A percentile compares a stretch with the other conserved stretches of the same genome.
Conservation (phyloP, 768 basidiomycete genomes). For the Rhodotorula paludigena region DNA sequence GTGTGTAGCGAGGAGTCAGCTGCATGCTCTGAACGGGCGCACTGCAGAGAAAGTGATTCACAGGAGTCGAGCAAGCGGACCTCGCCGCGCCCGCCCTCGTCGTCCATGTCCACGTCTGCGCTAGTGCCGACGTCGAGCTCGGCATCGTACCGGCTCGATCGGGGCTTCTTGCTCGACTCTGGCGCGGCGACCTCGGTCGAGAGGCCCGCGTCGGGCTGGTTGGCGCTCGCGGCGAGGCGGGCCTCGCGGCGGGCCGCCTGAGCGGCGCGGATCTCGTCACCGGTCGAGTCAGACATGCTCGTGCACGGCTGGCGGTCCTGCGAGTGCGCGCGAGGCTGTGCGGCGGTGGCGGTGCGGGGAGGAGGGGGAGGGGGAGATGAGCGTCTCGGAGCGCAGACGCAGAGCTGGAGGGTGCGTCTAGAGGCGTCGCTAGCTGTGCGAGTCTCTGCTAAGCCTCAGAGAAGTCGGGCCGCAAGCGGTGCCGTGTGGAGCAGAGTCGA, state of each 20-base stretch:
- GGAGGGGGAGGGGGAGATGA: no score
- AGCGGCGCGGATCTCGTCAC: constrained; percentile 30
- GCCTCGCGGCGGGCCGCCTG: constrained; percentile 44
- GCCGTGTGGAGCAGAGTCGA: no score
- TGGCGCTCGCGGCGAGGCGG: constrained; percentile 12
- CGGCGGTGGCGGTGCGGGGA: neutral
- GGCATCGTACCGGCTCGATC: constrained; percentile 10
- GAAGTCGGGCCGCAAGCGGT: no score
- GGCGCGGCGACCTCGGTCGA: neutral
- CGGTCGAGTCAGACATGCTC: constrained; percentile 40
- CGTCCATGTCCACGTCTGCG: constrained; percentile 10
- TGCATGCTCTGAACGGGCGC: neutral
- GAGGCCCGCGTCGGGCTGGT: constrained; percentile 17
- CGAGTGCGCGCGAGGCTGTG: neutral
- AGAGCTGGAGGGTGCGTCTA: no score
- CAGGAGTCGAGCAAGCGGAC: constrained; percentile 14
- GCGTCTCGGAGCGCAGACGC: no score
- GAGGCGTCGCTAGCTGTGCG: no score
- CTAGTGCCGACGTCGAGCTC: neutral
- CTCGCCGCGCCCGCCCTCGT: neutral
- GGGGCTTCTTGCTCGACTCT: neutral
- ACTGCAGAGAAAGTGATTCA: neutral
- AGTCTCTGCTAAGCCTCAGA: no score
- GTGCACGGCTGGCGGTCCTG: neutral
- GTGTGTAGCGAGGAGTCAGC: neutral